Percentiles rank a stretch among this genome's conserved stretches.
Evolutionary conservation across 2,329 filamentous ascomycete species (phyloP).

Genomic region (Emmonsia crescens): DNA sequence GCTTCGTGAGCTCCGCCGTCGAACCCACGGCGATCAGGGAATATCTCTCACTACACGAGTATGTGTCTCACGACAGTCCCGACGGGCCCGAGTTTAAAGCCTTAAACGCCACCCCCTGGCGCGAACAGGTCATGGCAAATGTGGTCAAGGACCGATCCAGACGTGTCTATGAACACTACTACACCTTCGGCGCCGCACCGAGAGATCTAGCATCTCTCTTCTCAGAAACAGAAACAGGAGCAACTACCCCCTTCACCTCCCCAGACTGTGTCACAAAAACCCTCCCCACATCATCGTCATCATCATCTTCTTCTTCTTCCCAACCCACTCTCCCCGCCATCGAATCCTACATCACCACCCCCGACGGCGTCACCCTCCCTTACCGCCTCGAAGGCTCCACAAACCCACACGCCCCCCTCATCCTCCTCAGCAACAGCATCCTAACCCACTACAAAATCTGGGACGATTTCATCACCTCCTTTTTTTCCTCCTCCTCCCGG

Average conservation of each 20-base stretch:
- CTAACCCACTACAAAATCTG: slow-evolving; percentile 71
- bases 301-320: slow-evolving; percentile 22
- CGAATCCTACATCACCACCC: slow-evolving; percentile 55
- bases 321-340: slow-evolving; percentile 42
- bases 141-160: slow-evolving; percentile 48
- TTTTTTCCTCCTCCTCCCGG: slow-evolving; percentile 37
- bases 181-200: slow-evolving; percentile 66
- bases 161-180: slow-evolving; percentile 60
- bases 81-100: slow-evolving; percentile 54
- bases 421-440: slow-evolving; percentile 71
- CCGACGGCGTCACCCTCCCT: slow-evolving; percentile 57
- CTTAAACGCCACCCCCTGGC: slow-evolving; percentile 52
- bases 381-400: slow-evolving; percentile 67
- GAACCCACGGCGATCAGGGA: slow-evolving; percentile 46
- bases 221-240: slow-evolving; percentile 21
- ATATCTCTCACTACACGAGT: slow-evolving; percentile 63
- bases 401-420: slow-evolving; percentile 54
- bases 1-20: slow-evolving; percentile 57
- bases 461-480: slow-evolving; percentile 58
- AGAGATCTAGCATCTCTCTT: slow-evolving; percentile 54
- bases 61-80: slow-evolving; percentile 54
- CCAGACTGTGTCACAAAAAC: slow-evolving; percentile 48
- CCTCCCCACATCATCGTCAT: slow-evolving; percentile 31
- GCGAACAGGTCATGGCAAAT: slow-evolving; percentile 47
- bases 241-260: slow-evolving; percentile 42